phyloP scores from a whole-genome alignment of 805 yeast species.

The Zygoascus ofunaensis region DNA sequence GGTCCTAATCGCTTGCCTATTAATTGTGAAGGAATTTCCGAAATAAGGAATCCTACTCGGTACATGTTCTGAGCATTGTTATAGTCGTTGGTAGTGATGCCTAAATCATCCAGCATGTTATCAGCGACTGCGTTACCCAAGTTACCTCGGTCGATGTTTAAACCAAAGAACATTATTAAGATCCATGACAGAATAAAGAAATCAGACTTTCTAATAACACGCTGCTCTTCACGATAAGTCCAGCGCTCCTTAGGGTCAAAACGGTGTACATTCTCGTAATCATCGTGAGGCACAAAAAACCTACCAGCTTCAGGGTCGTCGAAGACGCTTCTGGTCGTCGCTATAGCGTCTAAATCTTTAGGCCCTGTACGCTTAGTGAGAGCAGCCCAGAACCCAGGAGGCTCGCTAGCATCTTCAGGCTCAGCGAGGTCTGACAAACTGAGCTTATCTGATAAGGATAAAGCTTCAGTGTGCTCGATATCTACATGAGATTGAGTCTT shows the following conservation, averaged over 20 bases:
- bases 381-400: no score
- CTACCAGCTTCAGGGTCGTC: constrained; percentile 41
- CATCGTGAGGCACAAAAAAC: no score
- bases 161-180: constrained; percentile 48
- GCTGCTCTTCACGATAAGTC: constrained; percentile 43
- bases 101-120: constrained; percentile 42
- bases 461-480: no score
- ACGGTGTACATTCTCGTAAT: constrained; percentile 46
- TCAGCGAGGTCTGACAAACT: no score
- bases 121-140: constrained; percentile 50
- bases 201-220: constrained; percentile 44
- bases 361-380: no score
- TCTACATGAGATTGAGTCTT: no score
- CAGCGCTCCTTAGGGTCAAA: constrained; percentile 54
- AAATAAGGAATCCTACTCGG: constrained; percentile 44
- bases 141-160: constrained; percentile 52
- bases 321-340: no score
- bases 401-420: no score
- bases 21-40: constrained; percentile 61
- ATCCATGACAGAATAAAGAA: constrained; percentile 49
- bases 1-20: constrained; percentile 55
- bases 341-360: no score
- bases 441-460: no score
- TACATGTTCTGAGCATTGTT: constrained; percentile 52
- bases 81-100: constrained; percentile 45